phyloP scores from a whole-genome alignment of 495 filamentous ascomycete genomes.

The Penicillium taxi region DNA sequence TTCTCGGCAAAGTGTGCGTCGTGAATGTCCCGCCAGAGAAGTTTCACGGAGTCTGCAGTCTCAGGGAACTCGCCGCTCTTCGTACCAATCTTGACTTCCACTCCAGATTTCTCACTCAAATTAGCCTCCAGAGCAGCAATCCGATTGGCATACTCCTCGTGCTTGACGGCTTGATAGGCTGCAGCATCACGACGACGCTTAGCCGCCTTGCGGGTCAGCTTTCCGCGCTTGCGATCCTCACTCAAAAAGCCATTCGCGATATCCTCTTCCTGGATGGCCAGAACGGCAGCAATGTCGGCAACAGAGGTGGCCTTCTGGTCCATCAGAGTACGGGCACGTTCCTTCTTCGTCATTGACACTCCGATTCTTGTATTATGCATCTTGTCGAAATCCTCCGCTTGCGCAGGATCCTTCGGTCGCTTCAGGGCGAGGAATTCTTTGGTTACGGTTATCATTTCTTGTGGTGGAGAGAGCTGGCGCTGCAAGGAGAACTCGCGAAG shows the following conservation, averaged over 20 bases:
- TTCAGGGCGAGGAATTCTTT: constrained; percentile 43
- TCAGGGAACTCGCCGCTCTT: constrained; percentile 23
- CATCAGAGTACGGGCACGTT: constrained; percentile 60
- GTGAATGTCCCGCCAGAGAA: constrained; percentile 63
- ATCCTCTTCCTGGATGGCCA: constrained; percentile 46
- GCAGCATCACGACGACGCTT: constrained; percentile 26
- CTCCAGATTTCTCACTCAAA: constrained; percentile 18
- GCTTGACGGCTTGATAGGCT: constrained; percentile 31
- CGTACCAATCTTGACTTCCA: constrained; percentile 25
- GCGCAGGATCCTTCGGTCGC: constrained; percentile 52
- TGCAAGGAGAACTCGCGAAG: constrained; percentile 68
- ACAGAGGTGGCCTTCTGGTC: constrained; percentile 83
- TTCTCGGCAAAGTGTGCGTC: constrained; percentile 56
- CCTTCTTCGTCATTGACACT: constrained; percentile 41
- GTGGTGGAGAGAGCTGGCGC: constrained; percentile 37
- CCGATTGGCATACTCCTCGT: constrained; percentile 24
- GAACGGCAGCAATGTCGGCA: constrained; percentile 77
- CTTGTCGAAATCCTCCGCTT: constrained; percentile 36
- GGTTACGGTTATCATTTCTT: constrained; percentile 43
- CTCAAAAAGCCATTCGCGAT: constrained; percentile 2
- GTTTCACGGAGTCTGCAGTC: constrained; percentile 33
- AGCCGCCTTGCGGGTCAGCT: constrained; percentile 20
- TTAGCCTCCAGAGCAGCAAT: constrained; percentile 24
- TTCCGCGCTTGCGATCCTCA: background rate
- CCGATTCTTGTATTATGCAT: constrained; percentile 37